Conservation (phyloP, 176 grass and related monocot genomes). For the Dendrocalamus sinicus region DNA sequence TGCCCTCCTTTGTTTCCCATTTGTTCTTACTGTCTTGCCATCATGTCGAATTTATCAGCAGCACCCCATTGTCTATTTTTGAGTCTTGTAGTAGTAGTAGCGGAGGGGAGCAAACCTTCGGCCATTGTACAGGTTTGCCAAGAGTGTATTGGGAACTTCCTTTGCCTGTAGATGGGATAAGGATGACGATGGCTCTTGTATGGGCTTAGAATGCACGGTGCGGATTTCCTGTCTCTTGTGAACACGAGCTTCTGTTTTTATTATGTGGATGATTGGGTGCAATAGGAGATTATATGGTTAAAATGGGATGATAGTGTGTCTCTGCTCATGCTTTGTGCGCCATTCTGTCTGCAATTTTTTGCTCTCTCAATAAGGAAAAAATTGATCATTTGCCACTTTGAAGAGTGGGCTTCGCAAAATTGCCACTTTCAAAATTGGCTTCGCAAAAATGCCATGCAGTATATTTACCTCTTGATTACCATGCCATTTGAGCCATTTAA, state of each 20-base stretch:
- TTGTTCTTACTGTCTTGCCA: neutral
- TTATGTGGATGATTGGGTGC: neutral
- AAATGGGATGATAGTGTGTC: neutral
- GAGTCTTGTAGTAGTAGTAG: slow-evolving; percentile 24
- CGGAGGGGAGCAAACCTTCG: slow-evolving; percentile 5
- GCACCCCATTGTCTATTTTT: neutral
- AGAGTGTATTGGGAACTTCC: neutral
- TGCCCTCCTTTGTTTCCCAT: neutral
- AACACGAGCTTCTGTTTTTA: neutral
- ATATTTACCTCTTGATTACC: too few species aligned
- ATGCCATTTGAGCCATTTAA: too few species aligned
- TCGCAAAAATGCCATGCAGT: too few species aligned
- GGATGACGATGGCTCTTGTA: slow-evolving; percentile 6
- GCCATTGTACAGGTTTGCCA: slow-evolving; percentile 33
- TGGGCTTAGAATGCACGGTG: neutral
- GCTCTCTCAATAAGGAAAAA: neutral
- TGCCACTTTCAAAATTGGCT: too few species aligned
- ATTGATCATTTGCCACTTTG: too few species aligned
- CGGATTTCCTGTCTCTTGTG: neutral
- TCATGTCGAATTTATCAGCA: slow-evolving; percentile 25
- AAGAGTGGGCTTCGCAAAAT: too few species aligned
- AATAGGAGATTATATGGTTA: neutral
- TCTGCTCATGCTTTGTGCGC: neutral
- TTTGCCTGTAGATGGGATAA: slow-evolving; percentile 27
- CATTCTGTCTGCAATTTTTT: neutral